Conservation (phyloP, 1,139 yeast genomes). For the Keqinozyma sinolaborantium region DNA sequence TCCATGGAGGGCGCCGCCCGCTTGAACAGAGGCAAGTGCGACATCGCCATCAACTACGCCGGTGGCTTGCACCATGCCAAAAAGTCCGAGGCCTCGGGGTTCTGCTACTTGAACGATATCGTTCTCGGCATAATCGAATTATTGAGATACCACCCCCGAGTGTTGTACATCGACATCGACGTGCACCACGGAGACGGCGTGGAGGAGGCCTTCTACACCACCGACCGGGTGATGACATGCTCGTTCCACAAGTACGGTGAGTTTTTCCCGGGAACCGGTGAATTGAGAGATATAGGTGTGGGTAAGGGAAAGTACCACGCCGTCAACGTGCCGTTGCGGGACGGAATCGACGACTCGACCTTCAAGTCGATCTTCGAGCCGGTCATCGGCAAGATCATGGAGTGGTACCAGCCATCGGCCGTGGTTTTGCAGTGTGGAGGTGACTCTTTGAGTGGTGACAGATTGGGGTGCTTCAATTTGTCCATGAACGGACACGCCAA, state of each 20-base stretch:
- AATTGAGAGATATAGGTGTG: slow-evolving; percentile 79
- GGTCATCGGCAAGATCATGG: slow-evolving; percentile 76
- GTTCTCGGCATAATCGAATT: slow-evolving; percentile 83
- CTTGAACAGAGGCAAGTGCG: slow-evolving; percentile 79
- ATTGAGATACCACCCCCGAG: slow-evolving; percentile 84
- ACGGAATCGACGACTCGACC: slow-evolving; percentile 94
- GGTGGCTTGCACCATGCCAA: slow-evolving; percentile 98
- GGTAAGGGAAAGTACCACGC: slow-evolving; percentile 86
- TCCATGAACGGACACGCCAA: slow-evolving; percentile 93
- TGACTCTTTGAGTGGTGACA: slow-evolving; percentile 89
- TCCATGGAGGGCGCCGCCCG: slow-evolving; percentile 90
- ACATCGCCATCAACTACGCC: slow-evolving; percentile 95
- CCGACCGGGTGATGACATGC: slow-evolving; percentile 93
- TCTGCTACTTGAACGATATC: slow-evolving; percentile 93
- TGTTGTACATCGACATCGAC: slow-evolving; percentile 90
- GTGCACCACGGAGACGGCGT: slow-evolving; percentile 99
- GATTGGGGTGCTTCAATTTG: slow-evolving; percentile 89
- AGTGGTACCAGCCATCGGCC: slow-evolving; percentile 90
- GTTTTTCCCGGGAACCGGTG: slow-evolving; percentile 96
- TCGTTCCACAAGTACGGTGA: slow-evolving; percentile 96
- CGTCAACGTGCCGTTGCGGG: slow-evolving; percentile 88
- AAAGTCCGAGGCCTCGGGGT: slow-evolving; percentile 90
- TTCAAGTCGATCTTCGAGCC: slow-evolving; percentile 89
- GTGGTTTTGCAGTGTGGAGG: slow-evolving; percentile 97
- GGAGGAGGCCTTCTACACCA: slow-evolving; percentile 93